These are phyloP conservation scores for Phytopythium litorale DNA, from an alignment of 352 stramenopile species.

Conservation along the genomic window DNA sequence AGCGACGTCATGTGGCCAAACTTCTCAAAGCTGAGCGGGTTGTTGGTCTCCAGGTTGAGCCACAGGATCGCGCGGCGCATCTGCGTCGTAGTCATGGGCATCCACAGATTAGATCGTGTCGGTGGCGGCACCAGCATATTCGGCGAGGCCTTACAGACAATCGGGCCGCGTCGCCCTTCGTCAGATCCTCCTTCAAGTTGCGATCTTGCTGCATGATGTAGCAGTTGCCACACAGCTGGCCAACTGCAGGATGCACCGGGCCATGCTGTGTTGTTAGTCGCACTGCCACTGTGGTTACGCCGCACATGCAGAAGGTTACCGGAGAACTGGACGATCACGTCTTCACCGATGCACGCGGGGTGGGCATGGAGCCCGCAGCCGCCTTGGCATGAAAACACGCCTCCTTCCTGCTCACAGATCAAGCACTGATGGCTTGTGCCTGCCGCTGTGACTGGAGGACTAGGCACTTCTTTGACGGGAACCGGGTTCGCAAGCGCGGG, in stretches of 20 bases:
- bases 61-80: slow-evolving; percentile 65
- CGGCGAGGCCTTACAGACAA: neutral
- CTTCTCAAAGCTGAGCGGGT: slow-evolving; percentile 61
- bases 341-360: slow-evolving; percentile 49
- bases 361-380: slow-evolving; percentile 62
- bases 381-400: slow-evolving; percentile 52
- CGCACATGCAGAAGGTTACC: slow-evolving; percentile 13
- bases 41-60: slow-evolving; percentile 69
- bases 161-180: slow-evolving; percentile 35
- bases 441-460: slow-evolving; percentile 3
- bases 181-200: slow-evolving; percentile 62
- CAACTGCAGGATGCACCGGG: slow-evolving; percentile 19
- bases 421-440: slow-evolving; percentile 27
- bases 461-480: neutral
- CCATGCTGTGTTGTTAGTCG: neutral
- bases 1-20: slow-evolving; percentile 75
- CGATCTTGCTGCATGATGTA: slow-evolving; percentile 70
- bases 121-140: neutral
- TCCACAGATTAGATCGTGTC: neutral
- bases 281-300: neutral
- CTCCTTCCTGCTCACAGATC: slow-evolving; percentile 47
- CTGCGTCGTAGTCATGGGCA: slow-evolving; percentile 15
- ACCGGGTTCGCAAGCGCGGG: neutral
- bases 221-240: slow-evolving; percentile 66
- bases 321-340: slow-evolving; percentile 49